Conservation (phyloP, 2,329 filamentous ascomycete species). For the Botryotinia narcissicola region DNA sequence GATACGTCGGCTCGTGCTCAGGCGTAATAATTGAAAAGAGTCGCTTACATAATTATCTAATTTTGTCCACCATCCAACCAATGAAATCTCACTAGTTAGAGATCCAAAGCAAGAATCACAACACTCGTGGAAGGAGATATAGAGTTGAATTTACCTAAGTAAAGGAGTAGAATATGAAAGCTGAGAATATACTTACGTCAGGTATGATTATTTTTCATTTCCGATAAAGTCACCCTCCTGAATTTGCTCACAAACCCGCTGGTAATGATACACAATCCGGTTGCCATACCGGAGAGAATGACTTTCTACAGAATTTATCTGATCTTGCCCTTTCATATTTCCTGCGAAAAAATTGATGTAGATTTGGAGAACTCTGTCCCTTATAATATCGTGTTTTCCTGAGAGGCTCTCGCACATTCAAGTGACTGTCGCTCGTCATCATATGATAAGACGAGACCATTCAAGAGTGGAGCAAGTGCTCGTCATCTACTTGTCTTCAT, state of each 20-base stretch:
- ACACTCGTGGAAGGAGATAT: not conserved
- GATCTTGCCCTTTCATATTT: not conserved
- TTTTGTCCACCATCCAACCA: not conserved
- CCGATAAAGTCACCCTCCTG: not conserved
- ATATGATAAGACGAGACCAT: too few species aligned
- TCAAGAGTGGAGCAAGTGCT: not conserved
- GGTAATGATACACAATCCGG: not conserved
- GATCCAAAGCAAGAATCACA: not conserved
- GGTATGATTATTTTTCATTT: not conserved
- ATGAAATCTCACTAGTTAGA: conserved; percentile 7
- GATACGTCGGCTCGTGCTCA: conserved; percentile 9
- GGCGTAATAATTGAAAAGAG: too few species aligned
- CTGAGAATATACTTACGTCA: not conserved
- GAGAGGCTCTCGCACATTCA: not conserved
- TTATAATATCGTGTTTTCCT: not conserved
- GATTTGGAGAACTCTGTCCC: not conserved
- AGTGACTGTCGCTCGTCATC: not conserved
- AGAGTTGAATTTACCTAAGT: not conserved
- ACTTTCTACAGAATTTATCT: not conserved
- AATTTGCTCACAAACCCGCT: not conserved
- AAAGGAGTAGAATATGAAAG: not conserved
- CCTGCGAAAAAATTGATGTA: not conserved
- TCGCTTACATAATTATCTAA: not conserved
- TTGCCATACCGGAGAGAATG: not conserved
- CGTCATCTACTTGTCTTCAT: not conserved